A percentile compares a stretch with the other conserved stretches of the same genome.
Conservation (phyloP, 306 rosid species). For the Psophocarpus tetragonolobus region DNA sequence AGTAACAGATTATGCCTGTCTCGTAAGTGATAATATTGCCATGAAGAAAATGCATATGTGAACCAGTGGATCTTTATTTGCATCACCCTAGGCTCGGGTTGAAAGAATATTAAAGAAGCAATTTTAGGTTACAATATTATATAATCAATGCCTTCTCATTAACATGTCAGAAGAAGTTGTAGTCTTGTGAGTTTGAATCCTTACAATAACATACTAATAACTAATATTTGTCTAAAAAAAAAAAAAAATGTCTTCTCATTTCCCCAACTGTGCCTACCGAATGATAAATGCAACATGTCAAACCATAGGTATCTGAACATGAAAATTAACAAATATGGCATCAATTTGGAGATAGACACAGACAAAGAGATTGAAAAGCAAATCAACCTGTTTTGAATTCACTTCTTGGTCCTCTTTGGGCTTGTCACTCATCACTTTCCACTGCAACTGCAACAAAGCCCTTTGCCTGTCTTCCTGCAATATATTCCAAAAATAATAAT, state of each 20-base stretch:
- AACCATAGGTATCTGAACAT: background rate
- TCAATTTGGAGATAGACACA: constrained; percentile 19
- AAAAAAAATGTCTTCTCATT: constrained; percentile 20
- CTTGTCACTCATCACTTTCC: constrained; percentile 95
- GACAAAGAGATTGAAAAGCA: constrained; percentile 4
- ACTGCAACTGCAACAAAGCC: constrained; percentile 91
- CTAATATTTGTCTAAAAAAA: too few relatives aligned
- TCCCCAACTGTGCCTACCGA: background rate
- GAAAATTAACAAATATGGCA: constrained; percentile 26
- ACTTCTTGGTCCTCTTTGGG: constrained; percentile 88
- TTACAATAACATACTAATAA: too few relatives aligned
- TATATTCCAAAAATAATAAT: constrained; percentile 16
- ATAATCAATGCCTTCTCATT: background rate
- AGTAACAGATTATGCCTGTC: constrained; percentile 10
- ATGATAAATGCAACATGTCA: background rate
- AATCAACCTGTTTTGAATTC: constrained; percentile 74
- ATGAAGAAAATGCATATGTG: background rate
- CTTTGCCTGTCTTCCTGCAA: constrained; percentile 93
- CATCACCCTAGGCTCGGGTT: background rate
- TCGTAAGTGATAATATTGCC: background rate
- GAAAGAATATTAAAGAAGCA: background rate
- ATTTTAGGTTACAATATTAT: constrained; percentile 17
- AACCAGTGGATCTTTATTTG: background rate
- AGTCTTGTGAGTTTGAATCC: too few relatives aligned
- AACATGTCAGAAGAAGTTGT: too few relatives aligned